Base-by-base conservation (phyloP, 1,284 basidiomycete genomes). In the Ganoderma resinaceum region DNA sequence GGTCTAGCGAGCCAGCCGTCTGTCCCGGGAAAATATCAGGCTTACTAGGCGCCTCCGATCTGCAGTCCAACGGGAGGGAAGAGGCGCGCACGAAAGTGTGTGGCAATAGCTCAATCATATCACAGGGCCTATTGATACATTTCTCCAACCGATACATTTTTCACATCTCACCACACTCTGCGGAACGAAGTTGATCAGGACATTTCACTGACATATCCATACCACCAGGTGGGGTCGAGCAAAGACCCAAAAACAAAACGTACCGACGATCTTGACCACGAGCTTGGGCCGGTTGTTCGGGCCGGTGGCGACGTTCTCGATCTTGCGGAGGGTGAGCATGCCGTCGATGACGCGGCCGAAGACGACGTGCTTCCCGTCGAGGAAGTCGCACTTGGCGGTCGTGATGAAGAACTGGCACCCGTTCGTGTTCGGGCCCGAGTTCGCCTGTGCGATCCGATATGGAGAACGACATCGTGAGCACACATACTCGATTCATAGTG, bases 351-450 rank as follows among this genome's bases (percentile, higher is more conserved):
- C 95, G 79, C 95, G 91, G 70, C 95, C 95, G 74, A 95, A 97
- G 52, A 96, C 88, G 73, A 96, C 94, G 81, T 96, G 95, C 81
- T 97, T 97, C 60, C 87, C 89, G 78, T 96, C 93, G 89, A 67
- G 95, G 83, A 99, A 99, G 73, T 96, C 94, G 71, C 96, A 97
- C 68, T 94, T 93, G 18, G 92, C 95, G 0, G 95, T 96, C 0
- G 97, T 99, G 76, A 99, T 93, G 85, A 99, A 99, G 85, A 99
- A 99, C 90, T 95, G 95, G 79, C 94, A 97, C 2, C 96, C 96
- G 76, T 98, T 98, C 5, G 96, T 97, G 76, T 94, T 92, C 0
- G 92, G 88, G 3, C 96, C 96, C 0, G 95, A 97, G 80, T 98
- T 98, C 0, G 96, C 96, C 95, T 96, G 73, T 18, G 3, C 9